Evolutionary conservation across 1,139 yeast species (phyloP).

Genomic region (Pneumocystis carinii): DNA sequence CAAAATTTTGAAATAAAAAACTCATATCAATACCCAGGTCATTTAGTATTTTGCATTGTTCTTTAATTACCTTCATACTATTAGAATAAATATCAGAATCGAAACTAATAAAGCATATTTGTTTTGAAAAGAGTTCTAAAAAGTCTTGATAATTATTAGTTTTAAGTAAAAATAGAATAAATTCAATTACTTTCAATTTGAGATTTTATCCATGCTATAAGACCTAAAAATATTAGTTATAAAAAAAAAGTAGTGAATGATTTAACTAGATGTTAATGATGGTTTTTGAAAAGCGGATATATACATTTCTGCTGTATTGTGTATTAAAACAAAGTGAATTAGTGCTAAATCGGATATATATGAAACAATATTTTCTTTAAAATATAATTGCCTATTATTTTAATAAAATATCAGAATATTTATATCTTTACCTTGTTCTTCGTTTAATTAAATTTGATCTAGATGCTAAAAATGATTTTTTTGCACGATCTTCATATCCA

Average conservation of each 20-base stretch:
- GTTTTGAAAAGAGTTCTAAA: background rate
- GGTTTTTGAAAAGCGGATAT: background rate
- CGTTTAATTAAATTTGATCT: constrained; percentile 30
- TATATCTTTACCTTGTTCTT: constrained; percentile 3
- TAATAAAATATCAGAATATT: constrained; percentile 17
- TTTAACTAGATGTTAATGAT: background rate
- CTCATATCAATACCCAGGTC: background rate
- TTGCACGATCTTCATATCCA: constrained; percentile 33
- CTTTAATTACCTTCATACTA: background rate
- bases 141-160: background rate
- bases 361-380: constrained; percentile 41
- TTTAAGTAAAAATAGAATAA: background rate
- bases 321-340: constrained; percentile 42
- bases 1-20: background rate
- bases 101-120: background rate
- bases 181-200: constrained; percentile 33
- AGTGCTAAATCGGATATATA: constrained; percentile 45
- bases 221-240: constrained; percentile 25
- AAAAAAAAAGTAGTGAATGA: constrained; percentile 32
- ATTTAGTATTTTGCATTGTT: background rate
- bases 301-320: constrained; percentile 31
- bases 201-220: constrained; percentile 54
- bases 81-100: background rate
- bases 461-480: constrained; percentile 33
- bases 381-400: constrained; percentile 34